These are phyloP conservation scores for Lepraria neglecta DNA, from an alignment of 495 filamentous ascomycete genomes.

Conservation along the genomic window DNA sequence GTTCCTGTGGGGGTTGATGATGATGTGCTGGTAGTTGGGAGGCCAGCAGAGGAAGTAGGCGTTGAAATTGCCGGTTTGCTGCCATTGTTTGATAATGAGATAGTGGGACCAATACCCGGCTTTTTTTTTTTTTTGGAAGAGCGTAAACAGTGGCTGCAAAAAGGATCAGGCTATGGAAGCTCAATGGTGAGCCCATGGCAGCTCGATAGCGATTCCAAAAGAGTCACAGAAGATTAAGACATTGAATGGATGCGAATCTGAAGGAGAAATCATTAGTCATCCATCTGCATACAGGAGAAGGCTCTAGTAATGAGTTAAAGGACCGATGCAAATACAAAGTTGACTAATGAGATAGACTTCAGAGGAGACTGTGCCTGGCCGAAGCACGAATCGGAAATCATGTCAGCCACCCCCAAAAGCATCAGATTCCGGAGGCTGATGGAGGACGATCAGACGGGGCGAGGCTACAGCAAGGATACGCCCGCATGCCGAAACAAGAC, in stretches of 20 bases:
- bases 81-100: too few relatives aligned
- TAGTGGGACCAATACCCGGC: too few relatives aligned
- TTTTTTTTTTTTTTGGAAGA: too few relatives aligned
- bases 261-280: not conserved
- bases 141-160: not conserved
- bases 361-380: not conserved
- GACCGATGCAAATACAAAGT: not conserved
- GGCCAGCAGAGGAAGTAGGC: not conserved
- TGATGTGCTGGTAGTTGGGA: not conserved
- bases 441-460: not conserved
- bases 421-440: not conserved
- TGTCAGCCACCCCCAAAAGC: not conserved
- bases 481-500: not conserved
- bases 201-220: too few relatives aligned
- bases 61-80: not conserved
- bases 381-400: not conserved
- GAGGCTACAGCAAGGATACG: constrained; percentile 1
- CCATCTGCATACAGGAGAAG: too few relatives aligned
- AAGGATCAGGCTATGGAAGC: not conserved
- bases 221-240: not conserved
- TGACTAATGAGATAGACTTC: not conserved
- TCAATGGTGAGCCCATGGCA: not conserved
- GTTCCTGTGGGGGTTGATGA: not conserved
- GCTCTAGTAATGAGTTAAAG: too few relatives aligned
- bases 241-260: too few relatives aligned